A percentile compares a stretch with the other conserved stretches of the same genome.
phyloP scores from a whole-genome alignment of 2,329 filamentous ascomycete species.

The Harringtonia lauricola region DNA sequence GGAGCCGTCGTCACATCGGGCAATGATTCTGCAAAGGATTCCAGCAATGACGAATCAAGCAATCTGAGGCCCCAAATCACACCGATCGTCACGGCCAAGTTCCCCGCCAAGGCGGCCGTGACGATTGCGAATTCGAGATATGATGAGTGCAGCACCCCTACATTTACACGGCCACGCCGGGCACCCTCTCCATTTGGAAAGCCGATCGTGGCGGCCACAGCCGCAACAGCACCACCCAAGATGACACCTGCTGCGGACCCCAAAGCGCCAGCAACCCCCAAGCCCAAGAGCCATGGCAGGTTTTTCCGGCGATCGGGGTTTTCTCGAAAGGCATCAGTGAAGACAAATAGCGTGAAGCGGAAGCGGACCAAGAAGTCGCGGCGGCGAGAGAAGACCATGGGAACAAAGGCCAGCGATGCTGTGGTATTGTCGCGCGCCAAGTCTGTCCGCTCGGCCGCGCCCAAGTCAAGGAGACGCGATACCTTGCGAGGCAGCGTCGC shows the following conservation, averaged over 20 bases:
- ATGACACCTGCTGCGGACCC: background rate
- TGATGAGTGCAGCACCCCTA: background rate
- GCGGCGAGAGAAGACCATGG: constrained; percentile 10
- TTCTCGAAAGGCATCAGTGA: constrained; percentile 18
- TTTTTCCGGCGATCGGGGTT: constrained; percentile 10
- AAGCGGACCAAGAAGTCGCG: constrained; percentile 28
- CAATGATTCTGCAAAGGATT: too few relatives aligned
- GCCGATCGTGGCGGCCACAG: too few relatives aligned
- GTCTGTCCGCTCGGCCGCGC: constrained; percentile 4
- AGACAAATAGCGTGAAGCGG: constrained; percentile 23
- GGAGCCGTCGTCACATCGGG: too few relatives aligned
- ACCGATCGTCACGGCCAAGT: background rate
- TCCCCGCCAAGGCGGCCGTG: too few relatives aligned
- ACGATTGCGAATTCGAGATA: too few relatives aligned
- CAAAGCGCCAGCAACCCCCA: background rate
- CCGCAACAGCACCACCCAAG: background rate
- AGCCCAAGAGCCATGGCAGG: too few relatives aligned
- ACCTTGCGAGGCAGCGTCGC: constrained; percentile 19
- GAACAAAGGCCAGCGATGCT: constrained; percentile 8
- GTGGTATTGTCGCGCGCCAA: constrained; percentile 8
- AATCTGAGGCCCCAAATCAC: too few relatives aligned
- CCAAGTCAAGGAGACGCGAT: background rate
- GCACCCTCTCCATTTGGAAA: background rate
- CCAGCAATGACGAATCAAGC: too few relatives aligned
- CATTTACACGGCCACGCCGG: constrained; percentile 9